phyloP scores from a whole-genome alignment of 2,329 filamentous ascomycete genomes.

The Diplodia sapinea region DNA sequence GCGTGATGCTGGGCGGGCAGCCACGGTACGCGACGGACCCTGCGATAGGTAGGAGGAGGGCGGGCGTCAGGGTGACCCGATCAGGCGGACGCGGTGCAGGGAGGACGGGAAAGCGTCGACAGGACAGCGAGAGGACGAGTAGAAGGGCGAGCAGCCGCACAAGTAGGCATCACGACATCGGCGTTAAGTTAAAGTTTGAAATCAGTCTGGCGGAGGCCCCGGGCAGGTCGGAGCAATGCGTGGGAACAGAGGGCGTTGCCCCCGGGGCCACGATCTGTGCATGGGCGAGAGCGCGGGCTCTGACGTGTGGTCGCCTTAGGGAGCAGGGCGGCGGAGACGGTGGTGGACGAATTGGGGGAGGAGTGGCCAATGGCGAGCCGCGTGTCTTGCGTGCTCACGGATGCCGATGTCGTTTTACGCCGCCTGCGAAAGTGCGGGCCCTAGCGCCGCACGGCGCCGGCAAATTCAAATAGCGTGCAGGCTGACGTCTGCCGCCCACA shows the following conservation, averaged over 20 bases:
- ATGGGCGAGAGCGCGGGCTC: constrained; percentile 4
- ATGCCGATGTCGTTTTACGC: constrained; percentile 30
- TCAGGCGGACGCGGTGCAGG: constrained; percentile 10
- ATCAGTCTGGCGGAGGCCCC: constrained; percentile 19
- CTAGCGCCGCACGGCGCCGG: constrained; percentile 3
- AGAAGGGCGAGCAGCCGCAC: constrained; percentile 8
- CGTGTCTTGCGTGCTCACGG: constrained; percentile 29
- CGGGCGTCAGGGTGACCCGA: constrained; percentile 10
- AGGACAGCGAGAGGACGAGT: background rate
- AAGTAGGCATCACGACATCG: constrained; percentile 22
- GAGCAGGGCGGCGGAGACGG: constrained; percentile 21
- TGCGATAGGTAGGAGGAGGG: constrained; percentile 22
- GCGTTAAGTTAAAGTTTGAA: constrained; percentile 28
- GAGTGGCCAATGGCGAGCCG: constrained; percentile 18
- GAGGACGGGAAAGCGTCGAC: background rate
- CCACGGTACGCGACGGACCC: constrained; percentile 2
- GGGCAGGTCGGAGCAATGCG: constrained; percentile 1
- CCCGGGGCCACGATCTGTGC: constrained; percentile 4
- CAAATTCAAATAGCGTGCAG: constrained; percentile 21
- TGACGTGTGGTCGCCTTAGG: constrained; percentile 27
- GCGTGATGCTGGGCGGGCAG: constrained; percentile 20
- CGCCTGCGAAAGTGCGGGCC: constrained; percentile 22
- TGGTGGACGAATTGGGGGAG: constrained; percentile 11
- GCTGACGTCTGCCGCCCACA: background rate
- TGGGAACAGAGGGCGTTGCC: background rate